These are phyloP conservation scores for Forsythia suspensa DNA, from an alignment of 257 asterid species.

Conservation along the genomic window DNA sequence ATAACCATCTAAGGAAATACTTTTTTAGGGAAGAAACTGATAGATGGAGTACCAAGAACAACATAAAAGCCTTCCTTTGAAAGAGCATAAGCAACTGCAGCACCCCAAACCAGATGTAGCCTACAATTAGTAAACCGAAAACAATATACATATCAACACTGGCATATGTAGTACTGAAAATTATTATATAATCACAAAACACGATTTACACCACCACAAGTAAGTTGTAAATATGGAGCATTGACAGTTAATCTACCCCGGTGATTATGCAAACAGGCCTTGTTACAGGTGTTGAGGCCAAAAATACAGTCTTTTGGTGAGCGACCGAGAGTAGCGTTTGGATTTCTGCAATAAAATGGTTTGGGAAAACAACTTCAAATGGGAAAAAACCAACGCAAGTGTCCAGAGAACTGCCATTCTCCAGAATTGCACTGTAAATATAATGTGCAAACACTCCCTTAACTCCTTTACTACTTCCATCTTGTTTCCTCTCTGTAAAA, in stretches of 20 bases:
- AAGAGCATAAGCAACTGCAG: too few relatives aligned
- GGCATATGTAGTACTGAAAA: neutral
- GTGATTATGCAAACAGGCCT: conserved; percentile 81
- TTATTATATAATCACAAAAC: conserved; percentile 1
- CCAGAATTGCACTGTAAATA: too few relatives aligned
- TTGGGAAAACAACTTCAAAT: too few relatives aligned
- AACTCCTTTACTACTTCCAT: conserved; percentile 36
- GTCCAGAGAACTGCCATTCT: too few relatives aligned
- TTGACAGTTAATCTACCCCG: conserved; percentile 50
- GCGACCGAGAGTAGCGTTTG: conserved; percentile 32
- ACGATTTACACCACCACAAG: neutral
- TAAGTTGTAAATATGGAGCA: neutral
- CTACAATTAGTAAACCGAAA: conserved; percentile 38
- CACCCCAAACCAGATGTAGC: conserved; percentile 94
- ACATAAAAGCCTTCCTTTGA: too few relatives aligned
- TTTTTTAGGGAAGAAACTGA: neutral
- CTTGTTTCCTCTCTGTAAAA: neutral
- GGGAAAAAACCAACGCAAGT: too few relatives aligned
- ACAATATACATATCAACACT: conserved; percentile 7
- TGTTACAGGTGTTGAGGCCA: too few relatives aligned
- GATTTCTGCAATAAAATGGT: conserved; percentile 23
- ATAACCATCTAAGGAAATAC: neutral
- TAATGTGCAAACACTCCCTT: conserved; percentile 35
- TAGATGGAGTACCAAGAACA: too few relatives aligned
- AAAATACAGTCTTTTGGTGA: conserved; percentile 24